Base-by-base conservation (phyloP, 1,139 yeast genomes). In the Candida neerlandica region DNA sequence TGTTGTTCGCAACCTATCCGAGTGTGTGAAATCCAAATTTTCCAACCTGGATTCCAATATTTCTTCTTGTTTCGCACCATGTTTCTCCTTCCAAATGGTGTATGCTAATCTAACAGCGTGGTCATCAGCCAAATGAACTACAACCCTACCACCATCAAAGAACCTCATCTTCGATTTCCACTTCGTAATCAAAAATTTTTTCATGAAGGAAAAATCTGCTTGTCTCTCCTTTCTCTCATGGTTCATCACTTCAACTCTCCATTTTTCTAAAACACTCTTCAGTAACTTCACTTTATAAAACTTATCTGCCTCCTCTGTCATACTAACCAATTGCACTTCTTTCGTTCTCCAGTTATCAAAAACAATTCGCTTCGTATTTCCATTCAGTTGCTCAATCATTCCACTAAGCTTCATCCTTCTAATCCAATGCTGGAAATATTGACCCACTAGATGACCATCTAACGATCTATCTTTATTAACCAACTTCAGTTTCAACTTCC, bases 401-500 rank as follows among this genome's bases (percentile, higher is more conserved):
- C 14, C 6, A 60, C 56, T 44, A 70, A 58, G 1, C 47, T 51
- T 2, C 35, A 18, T 4, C 50, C 48, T 7, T 41, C 32, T 7
- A 10, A 9, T 9, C 48, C 48, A 46, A 16, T 16, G 27, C 2
- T 46, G 10, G 35, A 46, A 46, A 39, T 23, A 46, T 16, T 19
- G 39, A 9, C 15, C 11, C 21, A 37, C 21, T 10, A 23, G 5
- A 41, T 11, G 21, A 43, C 54, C 1, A 50, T 37, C 32, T 55
- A 23, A 16, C 14, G 14, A 21, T 12, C 12, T 29, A 10, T 38
- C 37, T 14, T 16, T 16, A n/a, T 30, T 15, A 2, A 29, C 5
- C 10, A 26, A 44, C 15, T 32, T 38, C 29, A 42, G 19, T 32
- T 47, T 38, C 29, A 61, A 43, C 32, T 51, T 55, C 69, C 68